Evolutionary conservation across 306 rosid species (phyloP).

Genomic region (Ceratonia siliqua): DNA sequence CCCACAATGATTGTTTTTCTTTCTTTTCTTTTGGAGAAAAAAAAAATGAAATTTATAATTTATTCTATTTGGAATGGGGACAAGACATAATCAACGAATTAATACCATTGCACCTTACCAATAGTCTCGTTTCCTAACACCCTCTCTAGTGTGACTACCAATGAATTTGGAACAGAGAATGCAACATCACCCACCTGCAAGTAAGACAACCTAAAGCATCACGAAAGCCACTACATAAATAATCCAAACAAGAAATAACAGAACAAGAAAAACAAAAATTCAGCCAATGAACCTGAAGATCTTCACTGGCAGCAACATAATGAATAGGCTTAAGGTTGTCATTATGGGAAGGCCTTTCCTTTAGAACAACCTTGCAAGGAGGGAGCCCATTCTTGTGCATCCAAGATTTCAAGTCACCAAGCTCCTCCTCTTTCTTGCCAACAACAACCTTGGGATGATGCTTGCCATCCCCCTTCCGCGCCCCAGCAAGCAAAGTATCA

Average conservation of each 20-base stretch:
- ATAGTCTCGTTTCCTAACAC: conserved; percentile 91
- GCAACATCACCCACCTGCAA: conserved; percentile 90
- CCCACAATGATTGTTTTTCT: neutral
- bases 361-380: conserved; percentile 78
- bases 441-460: conserved; percentile 31
- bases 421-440: conserved; percentile 48
- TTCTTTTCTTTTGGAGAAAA: neutral
- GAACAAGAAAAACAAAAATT: neutral
- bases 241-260: neutral
- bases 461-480: conserved; percentile 46
- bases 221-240: conserved; percentile 21
- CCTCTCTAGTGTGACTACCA: conserved; percentile 91
- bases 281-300: conserved; percentile 63
- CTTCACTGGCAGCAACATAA: conserved; percentile 88
- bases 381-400: conserved; percentile 90
- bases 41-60: neutral
- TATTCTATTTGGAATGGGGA: neutral
- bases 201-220: neutral
- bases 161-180: conserved; percentile 78
- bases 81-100: conserved; percentile 15
- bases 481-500: conserved; percentile 71
- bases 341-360: conserved; percentile 63
- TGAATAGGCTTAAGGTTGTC: conserved; percentile 66
- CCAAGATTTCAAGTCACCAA: conserved; percentile 79
- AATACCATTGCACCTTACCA: conserved; percentile 61